These are phyloP conservation scores for Aspergillus sclerotioniger DNA, from an alignment of 495 filamentous ascomycete genomes.

Conservation along the genomic window DNA sequence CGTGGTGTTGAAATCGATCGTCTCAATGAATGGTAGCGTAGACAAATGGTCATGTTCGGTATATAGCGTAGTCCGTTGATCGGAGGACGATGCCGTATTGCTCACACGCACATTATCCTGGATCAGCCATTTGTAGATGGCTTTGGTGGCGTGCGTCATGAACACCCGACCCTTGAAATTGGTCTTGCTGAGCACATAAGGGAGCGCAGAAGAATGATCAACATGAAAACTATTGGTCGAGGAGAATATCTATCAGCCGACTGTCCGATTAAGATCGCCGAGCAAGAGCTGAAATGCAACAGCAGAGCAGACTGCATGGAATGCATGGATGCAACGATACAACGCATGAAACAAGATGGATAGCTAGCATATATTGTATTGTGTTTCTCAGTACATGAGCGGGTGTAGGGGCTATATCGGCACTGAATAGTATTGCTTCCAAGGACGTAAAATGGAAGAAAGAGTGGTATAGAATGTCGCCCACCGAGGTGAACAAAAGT, in stretches of 20 bases:
- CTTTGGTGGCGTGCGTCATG: constrained; percentile 98
- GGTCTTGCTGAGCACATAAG: constrained; percentile 95
- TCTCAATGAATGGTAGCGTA: constrained; percentile 90
- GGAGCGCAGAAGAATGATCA: constrained; percentile 93
- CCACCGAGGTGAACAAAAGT: constrained; percentile 6
- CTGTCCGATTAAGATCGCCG: constrained; percentile 5
- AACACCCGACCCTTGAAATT: constrained; percentile 96
- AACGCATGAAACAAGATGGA: constrained; percentile 20
- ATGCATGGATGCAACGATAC: constrained; percentile 23
- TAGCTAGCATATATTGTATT: constrained; percentile 30
- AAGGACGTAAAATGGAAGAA: constrained; percentile 2
- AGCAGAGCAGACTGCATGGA: neutral
- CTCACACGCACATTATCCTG: constrained; percentile 90
- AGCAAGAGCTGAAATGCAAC: neutral
- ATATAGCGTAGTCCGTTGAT: constrained; percentile 76
- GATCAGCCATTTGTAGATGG: constrained; percentile 99
- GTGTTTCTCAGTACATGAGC: constrained; percentile 34
- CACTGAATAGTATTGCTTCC: constrained; percentile 8
- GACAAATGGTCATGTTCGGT: constrained; percentile 91
- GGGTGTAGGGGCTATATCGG: constrained; percentile 12
- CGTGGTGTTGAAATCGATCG: constrained; percentile 96
- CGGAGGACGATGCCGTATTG: constrained; percentile 71
- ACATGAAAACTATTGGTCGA: constrained; percentile 76
- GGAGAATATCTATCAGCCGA: constrained; percentile 26
- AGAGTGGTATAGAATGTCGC: constrained; percentile 1